Percentiles rank a stretch among this genome's conserved stretches.
Conservation (phyloP, 768 basidiomycete species). For the Pulveroboletus frians region DNA sequence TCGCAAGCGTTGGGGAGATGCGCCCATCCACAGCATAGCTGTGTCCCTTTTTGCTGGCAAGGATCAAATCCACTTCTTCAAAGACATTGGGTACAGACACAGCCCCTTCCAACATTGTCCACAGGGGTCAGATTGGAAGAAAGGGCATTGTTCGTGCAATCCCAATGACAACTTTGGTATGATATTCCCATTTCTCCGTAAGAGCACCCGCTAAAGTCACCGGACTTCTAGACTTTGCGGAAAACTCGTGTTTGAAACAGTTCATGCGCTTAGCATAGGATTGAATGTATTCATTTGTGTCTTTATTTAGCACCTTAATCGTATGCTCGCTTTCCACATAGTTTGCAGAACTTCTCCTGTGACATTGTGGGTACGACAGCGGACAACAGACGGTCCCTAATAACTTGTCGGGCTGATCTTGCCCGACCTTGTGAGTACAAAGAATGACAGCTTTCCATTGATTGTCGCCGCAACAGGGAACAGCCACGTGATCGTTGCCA, state of each 20-base stretch:
- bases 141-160: constrained; percentile 87
- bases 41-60: constrained; percentile 85
- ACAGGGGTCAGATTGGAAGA: constrained; percentile 63
- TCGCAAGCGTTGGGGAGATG: constrained; percentile 85
- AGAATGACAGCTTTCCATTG: too few species aligned
- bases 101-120: constrained; percentile 94
- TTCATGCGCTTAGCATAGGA: constrained; percentile 26
- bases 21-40: constrained; percentile 87
- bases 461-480: too few species aligned
- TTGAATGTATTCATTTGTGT: too few species aligned
- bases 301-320: background rate
- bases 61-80: constrained; percentile 91
- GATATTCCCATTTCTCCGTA: constrained; percentile 14
- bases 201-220: constrained; percentile 3
- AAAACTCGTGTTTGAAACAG: constrained; percentile 27
- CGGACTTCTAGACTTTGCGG: constrained; percentile 18
- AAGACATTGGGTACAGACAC: constrained; percentile 89
- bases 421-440: too few species aligned
- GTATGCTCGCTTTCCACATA: background rate
- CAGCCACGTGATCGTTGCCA: background rate
- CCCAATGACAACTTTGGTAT: constrained; percentile 66
- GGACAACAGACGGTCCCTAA: too few species aligned
- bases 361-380: too few species aligned
- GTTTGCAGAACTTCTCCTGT: too few species aligned
- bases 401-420: background rate